Conservation (phyloP, 148 eudicot species). For the Rhododendron mucronatum region DNA sequence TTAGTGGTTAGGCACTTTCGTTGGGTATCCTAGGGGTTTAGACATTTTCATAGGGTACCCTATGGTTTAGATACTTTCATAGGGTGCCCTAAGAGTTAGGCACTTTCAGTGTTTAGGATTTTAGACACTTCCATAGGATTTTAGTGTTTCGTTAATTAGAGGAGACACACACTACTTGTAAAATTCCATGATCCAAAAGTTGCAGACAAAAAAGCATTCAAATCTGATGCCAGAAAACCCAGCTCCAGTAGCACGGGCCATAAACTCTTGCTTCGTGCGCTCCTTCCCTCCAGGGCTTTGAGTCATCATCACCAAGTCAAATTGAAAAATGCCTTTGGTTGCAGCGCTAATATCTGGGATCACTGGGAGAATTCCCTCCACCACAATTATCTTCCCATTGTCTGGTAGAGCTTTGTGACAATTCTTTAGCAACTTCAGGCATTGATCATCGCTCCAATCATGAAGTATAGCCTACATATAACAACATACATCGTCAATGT, state of each 20-base stretch:
- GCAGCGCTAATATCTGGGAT: neutral
- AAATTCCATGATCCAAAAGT: neutral
- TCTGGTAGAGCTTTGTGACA: neutral
- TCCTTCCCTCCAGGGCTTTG: neutral
- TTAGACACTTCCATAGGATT: no score
- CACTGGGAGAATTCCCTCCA: neutral
- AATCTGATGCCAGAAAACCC: neutral
- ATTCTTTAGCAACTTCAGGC: neutral
- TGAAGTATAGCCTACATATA: neutral
- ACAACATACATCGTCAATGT: neutral
- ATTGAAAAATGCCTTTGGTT: neutral
- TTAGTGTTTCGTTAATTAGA: no score
- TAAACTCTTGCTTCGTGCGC: neutral
- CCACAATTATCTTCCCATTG: neutral
- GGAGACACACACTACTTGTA: neutral
- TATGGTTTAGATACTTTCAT: no score
- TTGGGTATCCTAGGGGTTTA: no score
- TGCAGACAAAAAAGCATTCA: neutral
- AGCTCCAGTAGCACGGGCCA: neutral
- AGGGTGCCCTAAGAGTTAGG: no score
- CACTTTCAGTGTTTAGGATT: no score
- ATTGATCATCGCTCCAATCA: neutral
- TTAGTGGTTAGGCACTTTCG: no score
- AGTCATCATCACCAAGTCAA: neutral
- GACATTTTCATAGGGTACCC: no score